A percentile compares a stretch with the other conserved stretches of the same genome.
phyloP scores from a whole-genome alignment of 345 rosid species.

The Aquilaria yunnanensis region DNA sequence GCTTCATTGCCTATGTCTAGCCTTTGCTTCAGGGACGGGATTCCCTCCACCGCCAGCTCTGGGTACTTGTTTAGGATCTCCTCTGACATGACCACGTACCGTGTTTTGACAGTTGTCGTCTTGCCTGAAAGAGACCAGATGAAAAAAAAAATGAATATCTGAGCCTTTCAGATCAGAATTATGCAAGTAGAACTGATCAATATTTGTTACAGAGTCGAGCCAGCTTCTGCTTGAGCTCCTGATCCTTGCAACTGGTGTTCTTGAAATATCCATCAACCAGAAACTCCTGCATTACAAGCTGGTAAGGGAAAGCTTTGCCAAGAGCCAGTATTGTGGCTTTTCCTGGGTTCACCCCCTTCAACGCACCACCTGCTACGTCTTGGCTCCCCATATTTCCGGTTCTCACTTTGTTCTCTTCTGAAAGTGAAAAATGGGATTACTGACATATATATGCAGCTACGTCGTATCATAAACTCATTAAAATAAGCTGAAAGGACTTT shows the following conservation, averaged over 20 bases:
- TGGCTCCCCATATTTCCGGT: constrained; percentile 45
- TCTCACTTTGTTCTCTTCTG: constrained; percentile 13
- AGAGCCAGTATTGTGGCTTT: constrained; percentile 84
- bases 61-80: constrained; percentile 84
- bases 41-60: constrained; percentile 75
- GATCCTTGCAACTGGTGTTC: constrained; percentile 89
- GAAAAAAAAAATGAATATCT: constrained; percentile 5
- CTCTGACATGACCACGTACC: constrained; percentile 95
- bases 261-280: constrained; percentile 89
- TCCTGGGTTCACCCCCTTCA: constrained; percentile 37
- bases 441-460: constrained; percentile 22
- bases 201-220: constrained; percentile 67
- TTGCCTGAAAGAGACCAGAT: constrained; percentile 45
- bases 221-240: constrained; percentile 82
- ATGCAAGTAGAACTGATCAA: constrained; percentile 7
- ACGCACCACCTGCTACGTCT: constrained; percentile 20
- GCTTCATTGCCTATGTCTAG: constrained; percentile 77
- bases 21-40: constrained; percentile 77
- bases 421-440: constrained; percentile 8
- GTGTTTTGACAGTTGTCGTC: constrained; percentile 91
- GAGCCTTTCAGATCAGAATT: neutral
- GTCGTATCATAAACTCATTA: constrained; percentile 2
- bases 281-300: constrained; percentile 92
- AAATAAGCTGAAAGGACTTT: neutral
- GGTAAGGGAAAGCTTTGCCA: constrained; percentile 95